A percentile compares a stretch with the other conserved stretches of the same genome.
phyloP scores from a whole-genome alignment of 805 yeast species.

The Nakazawaea siamensis region DNA sequence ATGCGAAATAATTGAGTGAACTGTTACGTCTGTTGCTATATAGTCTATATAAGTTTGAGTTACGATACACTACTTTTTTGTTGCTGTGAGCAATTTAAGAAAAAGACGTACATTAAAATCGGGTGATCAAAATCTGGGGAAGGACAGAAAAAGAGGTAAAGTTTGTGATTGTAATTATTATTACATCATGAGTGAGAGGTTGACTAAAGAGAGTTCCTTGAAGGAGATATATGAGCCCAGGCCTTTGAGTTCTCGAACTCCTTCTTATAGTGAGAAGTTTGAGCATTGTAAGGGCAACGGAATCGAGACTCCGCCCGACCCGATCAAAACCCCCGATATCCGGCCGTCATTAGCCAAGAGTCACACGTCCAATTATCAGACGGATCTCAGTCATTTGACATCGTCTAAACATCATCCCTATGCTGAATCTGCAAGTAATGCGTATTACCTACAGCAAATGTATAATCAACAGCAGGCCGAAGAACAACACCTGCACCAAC shows the following conservation, averaged over 20 bases:
- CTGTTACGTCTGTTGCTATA: no score
- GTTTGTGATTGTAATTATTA: no score
- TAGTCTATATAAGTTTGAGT: no score
- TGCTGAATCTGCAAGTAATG: conserved; percentile 1
- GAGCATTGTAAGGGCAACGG: not conserved
- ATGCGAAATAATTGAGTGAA: conserved; percentile 28
- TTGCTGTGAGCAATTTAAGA: no score
- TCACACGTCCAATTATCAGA: conserved; percentile 2
- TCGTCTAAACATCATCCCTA: not conserved
- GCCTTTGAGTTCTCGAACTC: not conserved
- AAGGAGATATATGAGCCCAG: not conserved
- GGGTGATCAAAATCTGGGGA: no score
- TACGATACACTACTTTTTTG: no score
- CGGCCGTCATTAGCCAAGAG: conserved; percentile 1
- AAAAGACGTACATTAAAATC: no score
- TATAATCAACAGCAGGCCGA: no score
- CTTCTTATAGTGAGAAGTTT: not conserved
- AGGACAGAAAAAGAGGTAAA: no score
- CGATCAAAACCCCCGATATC: conserved; percentile 6
- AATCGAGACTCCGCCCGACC: conserved; percentile 2
- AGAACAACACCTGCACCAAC: no score
- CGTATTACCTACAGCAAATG: conserved; percentile 7
- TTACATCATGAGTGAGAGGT: no score
- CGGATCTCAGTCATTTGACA: not conserved
- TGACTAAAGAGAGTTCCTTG: no score